Percentiles rank a stretch among this genome's conserved stretches.
Evolutionary conservation across 2,329 filamentous ascomycete species (phyloP).

Genomic region (Fusarium sp.): DNA sequence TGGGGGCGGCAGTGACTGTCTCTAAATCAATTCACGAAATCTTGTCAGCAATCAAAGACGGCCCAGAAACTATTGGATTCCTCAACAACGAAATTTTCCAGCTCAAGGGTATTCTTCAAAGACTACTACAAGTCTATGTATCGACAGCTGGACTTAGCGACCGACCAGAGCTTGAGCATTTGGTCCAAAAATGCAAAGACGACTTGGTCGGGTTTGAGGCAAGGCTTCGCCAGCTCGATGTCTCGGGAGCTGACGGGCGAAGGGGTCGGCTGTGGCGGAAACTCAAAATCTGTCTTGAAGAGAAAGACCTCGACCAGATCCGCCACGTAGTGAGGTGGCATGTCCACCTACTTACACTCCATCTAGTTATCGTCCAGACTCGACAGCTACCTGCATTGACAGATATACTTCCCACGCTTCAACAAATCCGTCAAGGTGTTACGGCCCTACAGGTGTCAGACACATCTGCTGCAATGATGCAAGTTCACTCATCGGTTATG

Average conservation of each 20-base stretch:
- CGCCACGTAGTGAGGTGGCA: background rate
- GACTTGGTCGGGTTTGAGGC: accelerated
- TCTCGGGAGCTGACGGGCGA: background rate
- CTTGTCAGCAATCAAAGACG: constrained; percentile 1
- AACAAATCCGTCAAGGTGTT: no score
- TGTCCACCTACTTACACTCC: accelerated
- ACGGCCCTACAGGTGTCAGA: no score
- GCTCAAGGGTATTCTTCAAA: accelerated
- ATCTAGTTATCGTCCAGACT: background rate
- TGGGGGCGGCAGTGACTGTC: background rate
- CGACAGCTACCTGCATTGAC: background rate
- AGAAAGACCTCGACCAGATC: background rate
- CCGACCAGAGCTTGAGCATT: accelerated
- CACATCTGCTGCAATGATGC: accelerated
- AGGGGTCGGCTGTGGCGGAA: background rate
- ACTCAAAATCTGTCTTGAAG: background rate
- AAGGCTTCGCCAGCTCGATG: background rate
- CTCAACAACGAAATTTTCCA: accelerated
- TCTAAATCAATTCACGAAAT: background rate
- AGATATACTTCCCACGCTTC: background rate
- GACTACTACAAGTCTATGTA: accelerated
- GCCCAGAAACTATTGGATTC: background rate
- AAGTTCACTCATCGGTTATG: accelerated
- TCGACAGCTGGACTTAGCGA: accelerated
- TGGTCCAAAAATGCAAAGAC: background rate